Conservation (phyloP, 225 moss, liverwort and hornwort species). For the Pseudoscleropodium purum region DNA sequence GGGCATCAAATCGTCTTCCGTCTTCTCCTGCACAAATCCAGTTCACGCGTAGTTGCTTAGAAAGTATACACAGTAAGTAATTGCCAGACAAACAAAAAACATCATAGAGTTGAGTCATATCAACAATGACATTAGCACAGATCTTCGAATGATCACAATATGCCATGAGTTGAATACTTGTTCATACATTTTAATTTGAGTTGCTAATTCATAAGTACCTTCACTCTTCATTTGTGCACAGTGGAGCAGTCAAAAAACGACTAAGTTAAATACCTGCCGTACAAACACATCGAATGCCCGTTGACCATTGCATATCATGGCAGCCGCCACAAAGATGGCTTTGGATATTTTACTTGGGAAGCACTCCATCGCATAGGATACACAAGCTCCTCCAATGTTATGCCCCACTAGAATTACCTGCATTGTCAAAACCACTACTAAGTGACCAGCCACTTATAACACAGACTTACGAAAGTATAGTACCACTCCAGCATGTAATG, state of each 20-base stretch:
- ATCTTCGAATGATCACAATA: background rate
- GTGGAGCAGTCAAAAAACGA: background rate
- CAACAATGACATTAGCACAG: background rate
- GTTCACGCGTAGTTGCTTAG: background rate
- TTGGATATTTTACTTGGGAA: constrained; percentile 38
- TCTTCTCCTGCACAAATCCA: constrained; percentile 18
- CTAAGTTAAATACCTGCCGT: constrained; percentile 42
- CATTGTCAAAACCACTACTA: background rate
- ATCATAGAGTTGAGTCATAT: background rate
- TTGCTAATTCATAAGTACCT: background rate
- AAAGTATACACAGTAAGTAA: background rate
- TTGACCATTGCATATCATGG: constrained; percentile 50
- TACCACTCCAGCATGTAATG: background rate
- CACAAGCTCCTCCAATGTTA: constrained; percentile 53
- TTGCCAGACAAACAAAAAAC: background rate
- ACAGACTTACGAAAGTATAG: background rate
- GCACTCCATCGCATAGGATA: constrained; percentile 51
- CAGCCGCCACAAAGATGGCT: constrained; percentile 49
- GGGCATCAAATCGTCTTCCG: constrained; percentile 55
- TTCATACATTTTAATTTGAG: background rate
- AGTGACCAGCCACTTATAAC: background rate
- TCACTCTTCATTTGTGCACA: background rate
- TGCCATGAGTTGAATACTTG: background rate
- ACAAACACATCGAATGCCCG: constrained; percentile 84
- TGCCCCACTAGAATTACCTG: constrained; percentile 56